Evolutionary conservation across 345 rosid species (phyloP), one percentile per base, ranked within the genome.

Genomic region (Euphorbia pulcherrima): DNA sequence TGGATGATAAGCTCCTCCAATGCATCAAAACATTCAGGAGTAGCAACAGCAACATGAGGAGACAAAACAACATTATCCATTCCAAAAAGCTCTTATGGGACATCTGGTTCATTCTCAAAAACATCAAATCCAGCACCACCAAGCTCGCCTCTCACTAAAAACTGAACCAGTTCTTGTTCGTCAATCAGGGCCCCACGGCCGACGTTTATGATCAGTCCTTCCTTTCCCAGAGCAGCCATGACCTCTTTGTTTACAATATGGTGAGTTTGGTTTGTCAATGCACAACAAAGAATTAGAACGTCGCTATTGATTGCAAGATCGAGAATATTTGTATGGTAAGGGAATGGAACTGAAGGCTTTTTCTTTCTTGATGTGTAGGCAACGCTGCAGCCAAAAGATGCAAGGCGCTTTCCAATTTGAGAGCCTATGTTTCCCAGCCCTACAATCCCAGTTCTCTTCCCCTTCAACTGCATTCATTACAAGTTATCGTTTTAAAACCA

Each of bases 371-470:
- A 63, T 8, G 59, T 74, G 78, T 74, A 74, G 6, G 69, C 57
- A 9, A 74, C 23, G 33, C 30, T 33, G 41, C 78, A 74, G 4
- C 78, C 73, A 18, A 64, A 74, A 0, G 78, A 50, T 33, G 47
- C 69, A 4, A 74, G 73, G 26, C 70, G 50, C 58, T 56, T 74
- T 3, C 66, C 73, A 17, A 74, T 60, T 37, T 63, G 53, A 24
- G n/a, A 35, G 7, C 78, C 78, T 3, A 74, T 63, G 18, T 12
- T 39, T 63, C 78, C 78, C 8, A 68, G 65, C 21, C 78, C 78
- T 16, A 74, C 58, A 23, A 68, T 63, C 68, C 73, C 78, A 35
- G 64, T 37, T 47, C 78, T 44, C 39, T 64, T 74, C 27, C 69
- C 69, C 52, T 70, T 46, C 10, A 68, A 11, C 78, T 74, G 69